A percentile compares a stretch with the other conserved stretches of the same genome.
These are phyloP conservation scores for Penicillium sp. DNA, from an alignment of 2,329 filamentous ascomycete species.

Conservation along the genomic window DNA sequence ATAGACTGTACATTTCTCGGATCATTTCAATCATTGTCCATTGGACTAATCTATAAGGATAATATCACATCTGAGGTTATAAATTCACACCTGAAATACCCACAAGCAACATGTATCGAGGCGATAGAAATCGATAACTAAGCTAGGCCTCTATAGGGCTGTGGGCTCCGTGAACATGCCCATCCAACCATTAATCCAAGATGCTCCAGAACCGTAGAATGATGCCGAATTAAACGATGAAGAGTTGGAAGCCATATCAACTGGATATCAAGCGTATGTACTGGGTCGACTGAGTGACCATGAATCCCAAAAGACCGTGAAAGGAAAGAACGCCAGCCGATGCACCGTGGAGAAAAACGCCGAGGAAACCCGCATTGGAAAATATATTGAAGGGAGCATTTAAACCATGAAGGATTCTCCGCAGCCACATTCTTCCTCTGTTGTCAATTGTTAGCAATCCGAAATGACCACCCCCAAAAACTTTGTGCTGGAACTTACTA, in stretches of 20 bases:
- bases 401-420: constrained; percentile 91
- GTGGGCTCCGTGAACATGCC: too few species aligned
- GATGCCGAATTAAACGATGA: not conserved
- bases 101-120: too few species aligned
- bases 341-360: constrained; percentile 32
- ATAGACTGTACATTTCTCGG: too few species aligned
- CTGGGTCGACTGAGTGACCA: constrained; percentile 15
- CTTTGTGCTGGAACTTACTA: constrained; percentile 63
- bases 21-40: constrained; percentile 14
- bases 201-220: too few species aligned
- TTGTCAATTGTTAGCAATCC: constrained; percentile 22
- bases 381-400: constrained; percentile 15
- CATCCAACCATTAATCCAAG: too few species aligned
- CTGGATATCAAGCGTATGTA: constrained; percentile 28
- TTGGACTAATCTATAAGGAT: constrained; percentile 19
- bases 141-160: too few species aligned
- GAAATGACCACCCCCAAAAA: not conserved
- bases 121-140: too few species aligned
- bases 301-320: constrained; percentile 5
- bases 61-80: constrained; percentile 6
- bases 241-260: constrained; percentile 14
- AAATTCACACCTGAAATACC: not conserved
- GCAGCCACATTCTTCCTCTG: constrained; percentile 93
- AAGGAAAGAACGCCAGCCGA: constrained; percentile 41
- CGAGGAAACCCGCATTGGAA: constrained; percentile 16